Evolutionary conservation across 2,329 filamentous ascomycete genomes (phyloP).

Genomic region (Canariomyces notabilis): DNA sequence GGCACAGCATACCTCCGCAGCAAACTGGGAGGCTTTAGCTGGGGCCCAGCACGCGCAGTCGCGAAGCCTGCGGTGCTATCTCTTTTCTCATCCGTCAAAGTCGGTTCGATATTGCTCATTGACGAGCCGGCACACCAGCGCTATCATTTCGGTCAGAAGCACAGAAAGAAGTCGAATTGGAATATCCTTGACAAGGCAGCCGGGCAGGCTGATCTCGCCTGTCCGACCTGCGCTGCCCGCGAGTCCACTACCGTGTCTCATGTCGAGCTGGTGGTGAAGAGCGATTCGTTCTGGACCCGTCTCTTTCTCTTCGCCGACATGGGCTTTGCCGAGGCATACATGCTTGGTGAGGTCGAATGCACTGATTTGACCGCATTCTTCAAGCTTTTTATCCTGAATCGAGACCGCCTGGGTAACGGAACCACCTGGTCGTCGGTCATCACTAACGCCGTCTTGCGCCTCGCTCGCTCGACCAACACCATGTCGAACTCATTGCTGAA

Average conservation of each 20-base stretch:
- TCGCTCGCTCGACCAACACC: constrained; percentile 58
- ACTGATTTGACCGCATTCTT: constrained; percentile 64
- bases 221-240: constrained; percentile 32
- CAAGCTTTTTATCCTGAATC: constrained; percentile 67
- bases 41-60: constrained; percentile 42
- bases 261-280: constrained; percentile 55
- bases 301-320: constrained; percentile 67
- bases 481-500: constrained; percentile 57
- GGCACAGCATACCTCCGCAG: constrained; percentile 39
- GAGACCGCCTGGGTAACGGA: constrained; percentile 59
- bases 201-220: background rate
- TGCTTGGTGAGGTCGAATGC: constrained; percentile 66
- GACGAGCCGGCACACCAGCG: constrained; percentile 42
- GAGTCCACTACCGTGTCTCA: constrained; percentile 36
- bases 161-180: background rate
- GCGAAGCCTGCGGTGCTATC: constrained; percentile 44
- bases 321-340: constrained; percentile 69
- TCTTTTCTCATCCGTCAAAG: constrained; percentile 42
- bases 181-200: too few relatives aligned
- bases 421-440: constrained; percentile 57
- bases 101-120: constrained; percentile 44
- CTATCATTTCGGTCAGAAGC: constrained; percentile 42
- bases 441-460: constrained; percentile 50
- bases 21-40: constrained; percentile 41
- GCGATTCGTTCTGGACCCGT: constrained; percentile 66